Percentiles rank a stretch among this genome's conserved stretches.
phyloP scores from a whole-genome alignment of 2,329 filamentous ascomycete species.

The Lasiodiplodia sp. region DNA sequence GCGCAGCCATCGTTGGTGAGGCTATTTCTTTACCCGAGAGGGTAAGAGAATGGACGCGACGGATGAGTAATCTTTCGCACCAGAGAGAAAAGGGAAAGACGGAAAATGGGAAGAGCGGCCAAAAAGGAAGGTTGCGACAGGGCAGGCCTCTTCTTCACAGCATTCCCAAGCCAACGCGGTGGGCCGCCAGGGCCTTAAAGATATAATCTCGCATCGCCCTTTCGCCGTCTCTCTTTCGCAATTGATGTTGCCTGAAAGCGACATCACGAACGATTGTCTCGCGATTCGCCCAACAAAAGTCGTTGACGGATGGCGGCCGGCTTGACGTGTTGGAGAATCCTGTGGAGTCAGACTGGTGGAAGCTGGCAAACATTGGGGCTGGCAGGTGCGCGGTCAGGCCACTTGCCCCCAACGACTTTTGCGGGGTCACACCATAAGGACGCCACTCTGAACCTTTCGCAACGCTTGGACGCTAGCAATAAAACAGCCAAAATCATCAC shows the following conservation, averaged over 20 bases:
- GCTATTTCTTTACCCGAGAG: slow-evolving; percentile 6
- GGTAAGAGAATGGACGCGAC: slow-evolving; percentile 1
- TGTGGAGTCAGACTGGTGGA: slow-evolving; percentile 10
- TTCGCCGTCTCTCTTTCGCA: not conserved
- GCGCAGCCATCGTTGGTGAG: slow-evolving; percentile 16
- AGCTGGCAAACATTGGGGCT: slow-evolving; percentile 7
- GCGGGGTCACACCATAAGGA: slow-evolving; percentile 23
- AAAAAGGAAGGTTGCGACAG: not conserved
- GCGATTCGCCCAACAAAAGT: slow-evolving; percentile 24
- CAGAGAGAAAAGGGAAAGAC: slow-evolving; percentile 2
- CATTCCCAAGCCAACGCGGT: not conserved
- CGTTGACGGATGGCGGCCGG: not conserved
- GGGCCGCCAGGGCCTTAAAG: not conserved
- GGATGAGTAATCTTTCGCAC: slow-evolving; percentile 5
- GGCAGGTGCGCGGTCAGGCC: slow-evolving; percentile 15
- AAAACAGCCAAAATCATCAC: not conserved
- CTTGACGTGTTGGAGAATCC: slow-evolving; percentile 8
- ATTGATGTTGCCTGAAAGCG: not conserved
- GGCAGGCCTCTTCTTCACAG: not conserved
- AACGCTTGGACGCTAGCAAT: not conserved
- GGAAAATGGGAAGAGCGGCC: not conserved
- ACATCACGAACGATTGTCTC: slow-evolving; percentile 1
- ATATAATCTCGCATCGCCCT: not conserved
- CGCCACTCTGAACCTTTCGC: not conserved
- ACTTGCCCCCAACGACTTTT: slow-evolving; percentile 22